These are phyloP conservation scores for Fistulifera solaris DNA, from an alignment of 108 stramenopile species.

Conservation along the genomic window DNA sequence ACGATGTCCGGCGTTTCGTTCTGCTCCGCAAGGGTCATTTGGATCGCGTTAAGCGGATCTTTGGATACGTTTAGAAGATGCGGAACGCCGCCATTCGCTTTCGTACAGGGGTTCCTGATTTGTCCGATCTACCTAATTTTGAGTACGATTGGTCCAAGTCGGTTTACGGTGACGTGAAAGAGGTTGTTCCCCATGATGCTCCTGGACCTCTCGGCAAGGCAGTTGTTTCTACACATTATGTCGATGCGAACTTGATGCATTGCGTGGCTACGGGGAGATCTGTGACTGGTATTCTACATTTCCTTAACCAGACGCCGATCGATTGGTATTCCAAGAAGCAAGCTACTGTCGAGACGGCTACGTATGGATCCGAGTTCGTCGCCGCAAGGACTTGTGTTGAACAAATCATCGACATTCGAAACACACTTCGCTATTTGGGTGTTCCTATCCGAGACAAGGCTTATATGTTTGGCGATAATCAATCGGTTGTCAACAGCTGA, in stretches of 20 bases:
- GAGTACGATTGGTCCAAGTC: constrained; percentile 7
- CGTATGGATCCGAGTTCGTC: constrained; percentile 17
- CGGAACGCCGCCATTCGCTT: constrained; percentile 8
- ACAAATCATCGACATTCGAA: constrained; percentile 7
- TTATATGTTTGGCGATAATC: constrained; percentile 28
- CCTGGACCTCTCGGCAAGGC: constrained; percentile 17
- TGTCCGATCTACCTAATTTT: background rate
- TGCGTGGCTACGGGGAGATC: constrained; percentile 10
- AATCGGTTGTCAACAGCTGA: constrained; percentile 1
- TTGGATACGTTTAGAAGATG: constrained; percentile 14
- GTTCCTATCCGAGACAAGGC: constrained; percentile 20
- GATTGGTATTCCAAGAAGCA: constrained; percentile 20
- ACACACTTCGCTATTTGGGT: constrained; percentile 17
- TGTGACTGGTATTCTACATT: constrained; percentile 17
- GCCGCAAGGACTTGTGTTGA: constrained; percentile 17
- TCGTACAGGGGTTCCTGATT: background rate
- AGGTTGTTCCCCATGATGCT: constrained; percentile 3
- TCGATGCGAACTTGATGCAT: constrained; percentile 26
- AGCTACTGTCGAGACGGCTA: constrained; percentile 22
- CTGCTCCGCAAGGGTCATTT: constrained; percentile 26
- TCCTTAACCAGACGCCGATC: constrained; percentile 23
- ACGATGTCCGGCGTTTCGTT: constrained; percentile 18
- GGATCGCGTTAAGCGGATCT: constrained; percentile 15
- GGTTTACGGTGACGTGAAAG: constrained; percentile 12
- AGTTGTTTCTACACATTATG: constrained; percentile 11